A percentile compares a stretch with the other conserved stretches of the same genome.
phyloP scores from a whole-genome alignment of 805 yeast genomes.

The Priceomyces carsonii region DNA sequence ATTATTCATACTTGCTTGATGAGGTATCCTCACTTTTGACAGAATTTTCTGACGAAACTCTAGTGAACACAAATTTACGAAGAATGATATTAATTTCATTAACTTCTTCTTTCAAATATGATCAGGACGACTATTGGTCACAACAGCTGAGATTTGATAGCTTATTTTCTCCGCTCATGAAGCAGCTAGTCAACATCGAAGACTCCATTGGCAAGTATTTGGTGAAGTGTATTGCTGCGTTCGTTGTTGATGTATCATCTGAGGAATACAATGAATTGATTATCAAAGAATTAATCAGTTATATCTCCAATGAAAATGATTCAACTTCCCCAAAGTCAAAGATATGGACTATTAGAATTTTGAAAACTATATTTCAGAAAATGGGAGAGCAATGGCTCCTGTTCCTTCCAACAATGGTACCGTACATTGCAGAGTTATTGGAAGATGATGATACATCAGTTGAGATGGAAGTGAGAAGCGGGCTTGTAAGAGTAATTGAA shows the following conservation, averaged over 20 bases:
- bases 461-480: conserved; percentile 86
- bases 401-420: conserved; percentile 90
- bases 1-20: conserved; percentile 83
- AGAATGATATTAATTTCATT: conserved; percentile 74
- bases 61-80: conserved; percentile 55
- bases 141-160: conserved; percentile 80
- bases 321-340: conserved; percentile 66
- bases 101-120: conserved; percentile 80
- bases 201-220: conserved; percentile 75
- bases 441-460: conserved; percentile 95
- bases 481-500: conserved; percentile 88
- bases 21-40: conserved; percentile 58
- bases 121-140: conserved; percentile 95
- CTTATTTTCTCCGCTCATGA: conserved; percentile 60
- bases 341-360: conserved; percentile 78
- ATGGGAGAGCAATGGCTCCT: conserved; percentile 95
- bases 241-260: conserved; percentile 69
- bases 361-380: conserved; percentile 82
- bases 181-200: conserved; percentile 69
- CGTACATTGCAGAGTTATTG: conserved; percentile 89
- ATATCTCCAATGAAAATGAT: conserved; percentile 51
- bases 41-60: conserved; percentile 45
- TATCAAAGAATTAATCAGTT: conserved; percentile 37
- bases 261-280: conserved; percentile 71
- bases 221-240: conserved; percentile 75